Evolutionary conservation across 495 filamentous ascomycete species (phyloP).

Genomic region (Durotheca rogersii): DNA sequence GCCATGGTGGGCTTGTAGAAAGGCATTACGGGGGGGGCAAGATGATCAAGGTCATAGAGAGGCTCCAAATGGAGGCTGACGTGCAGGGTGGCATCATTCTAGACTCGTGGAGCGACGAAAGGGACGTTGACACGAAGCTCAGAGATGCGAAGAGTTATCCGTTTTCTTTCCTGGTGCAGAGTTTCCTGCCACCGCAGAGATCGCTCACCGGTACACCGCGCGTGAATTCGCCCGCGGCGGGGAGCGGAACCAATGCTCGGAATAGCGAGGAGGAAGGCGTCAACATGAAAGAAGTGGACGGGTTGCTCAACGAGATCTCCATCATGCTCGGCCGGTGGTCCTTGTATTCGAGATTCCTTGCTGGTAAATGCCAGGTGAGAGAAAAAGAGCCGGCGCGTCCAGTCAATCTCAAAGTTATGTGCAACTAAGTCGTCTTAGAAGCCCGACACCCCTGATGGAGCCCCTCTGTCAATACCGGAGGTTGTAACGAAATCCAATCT

Average conservation of each 20-base stretch:
- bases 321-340: slow-evolving; percentile 94
- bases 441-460: slow-evolving; percentile 44
- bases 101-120: slow-evolving; percentile 92
- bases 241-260: slow-evolving; percentile 48
- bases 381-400: too few relatives aligned
- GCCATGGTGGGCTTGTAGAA: slow-evolving; percentile 85
- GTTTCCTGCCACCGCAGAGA: slow-evolving; percentile 74
- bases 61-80: slow-evolving; percentile 90
- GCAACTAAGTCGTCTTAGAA: slow-evolving; percentile 37
- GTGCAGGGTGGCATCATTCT: slow-evolving; percentile 96
- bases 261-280: slow-evolving; percentile 82
- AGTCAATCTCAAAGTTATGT: too few relatives aligned
- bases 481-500: slow-evolving; percentile 76
- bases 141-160: slow-evolving; percentile 96
- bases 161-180: slow-evolving; percentile 94
- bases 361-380: slow-evolving; percentile 76
- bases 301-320: slow-evolving; percentile 78
- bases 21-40: slow-evolving; percentile 86
- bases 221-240: slow-evolving; percentile 65
- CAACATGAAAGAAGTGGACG: slow-evolving; percentile 92
- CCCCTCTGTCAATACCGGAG: slow-evolving; percentile 59
- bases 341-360: slow-evolving; percentile 84
- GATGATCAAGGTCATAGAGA: slow-evolving; percentile 95
- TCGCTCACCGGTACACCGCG: slow-evolving; percentile 52
- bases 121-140: slow-evolving; percentile 75